Base-by-base conservation (phyloP, 179 eudicot species). In the Pouteria campechiana region DNA sequence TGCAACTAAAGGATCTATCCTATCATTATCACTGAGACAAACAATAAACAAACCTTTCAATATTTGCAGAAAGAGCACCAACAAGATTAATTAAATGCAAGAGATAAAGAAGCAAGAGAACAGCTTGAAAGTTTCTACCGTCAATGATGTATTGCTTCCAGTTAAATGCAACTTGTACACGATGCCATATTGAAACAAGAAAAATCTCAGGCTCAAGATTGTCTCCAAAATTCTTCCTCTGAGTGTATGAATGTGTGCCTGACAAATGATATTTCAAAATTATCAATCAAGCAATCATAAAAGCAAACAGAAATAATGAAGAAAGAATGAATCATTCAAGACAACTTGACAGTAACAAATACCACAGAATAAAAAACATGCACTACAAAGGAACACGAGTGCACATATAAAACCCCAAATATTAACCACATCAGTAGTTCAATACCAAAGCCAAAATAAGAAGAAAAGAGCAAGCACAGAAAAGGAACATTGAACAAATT, bases 151-250 rank as follows among this genome's bases (percentile, higher is more conserved):
- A 50, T 74, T 41, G 12, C 46, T 3, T 49, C 86, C 96, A 63
- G 83, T 81, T 18, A 87, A 44, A 35, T 78, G 43, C 53, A 92
- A 50, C 69, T 87, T 87, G 74, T 92, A 92, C n/a, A 92, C 81
- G 55, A 92, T 62, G 25, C 96, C 99, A 62, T 83, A 92, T 55
- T 92, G 99, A 68, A 87, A 92, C 22, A 92, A 63, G 54, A 92
- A 74, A 61, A 92, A 92, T 45, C 96, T 67, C 44, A 92, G 76
- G 70, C 99, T 92, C 51, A 92, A 54, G 51, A 92, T 73, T 32
- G 93, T 92, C 74, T 92, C 99, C 48, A 72, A 57, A 44, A 88
- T 48, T 63, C 96, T 80, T 55, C 94, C 88, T 16, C 81, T 65
- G 32, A 80, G 55, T 33, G 79, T 80, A 51, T 76, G 84, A 41